Conservation (phyloP, 108 stramenopile species). For the Cyclotella kingstonii region DNA sequence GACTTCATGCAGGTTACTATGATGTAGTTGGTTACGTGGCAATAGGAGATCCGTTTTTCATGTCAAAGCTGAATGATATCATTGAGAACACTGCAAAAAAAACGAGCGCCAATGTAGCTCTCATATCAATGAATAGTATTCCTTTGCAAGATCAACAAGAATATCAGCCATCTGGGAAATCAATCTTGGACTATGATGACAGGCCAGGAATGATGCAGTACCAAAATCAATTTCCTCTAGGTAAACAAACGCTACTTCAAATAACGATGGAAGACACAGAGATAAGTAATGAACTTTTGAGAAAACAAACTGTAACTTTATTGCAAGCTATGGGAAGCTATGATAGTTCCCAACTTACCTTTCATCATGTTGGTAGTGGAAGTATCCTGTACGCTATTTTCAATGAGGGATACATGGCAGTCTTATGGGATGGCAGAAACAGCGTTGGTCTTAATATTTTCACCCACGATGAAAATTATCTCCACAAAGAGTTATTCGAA, state of each 20-base stretch:
- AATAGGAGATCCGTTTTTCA: constrained; percentile 11
- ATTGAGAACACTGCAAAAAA: neutral
- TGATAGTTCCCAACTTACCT: neutral
- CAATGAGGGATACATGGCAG: constrained; percentile 14
- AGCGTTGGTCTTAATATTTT: constrained; percentile 59
- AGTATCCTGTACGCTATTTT: constrained; percentile 23
- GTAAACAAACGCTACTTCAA: constrained; percentile 3
- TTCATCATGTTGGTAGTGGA: constrained; percentile 54
- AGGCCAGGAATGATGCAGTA: constrained; percentile 29
- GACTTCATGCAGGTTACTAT: neutral
- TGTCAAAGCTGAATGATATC: neutral
- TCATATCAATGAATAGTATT: constrained; percentile 3
- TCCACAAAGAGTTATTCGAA: constrained; percentile 1
- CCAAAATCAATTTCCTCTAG: constrained; percentile 13
- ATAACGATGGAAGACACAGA: constrained; percentile 1
- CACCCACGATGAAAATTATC: constrained; percentile 19
- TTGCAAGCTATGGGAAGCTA: neutral
- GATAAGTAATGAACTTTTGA: constrained; percentile 1
- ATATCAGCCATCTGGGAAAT: neutral
- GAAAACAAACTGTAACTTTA: neutral
- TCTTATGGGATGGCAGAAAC: constrained; percentile 53
- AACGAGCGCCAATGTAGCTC: neutral
- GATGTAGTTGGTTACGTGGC: constrained; percentile 4
- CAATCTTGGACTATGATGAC: constrained; percentile 14
- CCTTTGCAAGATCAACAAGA: neutral